Evolutionary conservation across 257 asterid species (phyloP), one percentile per base, ranked within the genome.

Genomic region (Solanum chilense): DNA sequence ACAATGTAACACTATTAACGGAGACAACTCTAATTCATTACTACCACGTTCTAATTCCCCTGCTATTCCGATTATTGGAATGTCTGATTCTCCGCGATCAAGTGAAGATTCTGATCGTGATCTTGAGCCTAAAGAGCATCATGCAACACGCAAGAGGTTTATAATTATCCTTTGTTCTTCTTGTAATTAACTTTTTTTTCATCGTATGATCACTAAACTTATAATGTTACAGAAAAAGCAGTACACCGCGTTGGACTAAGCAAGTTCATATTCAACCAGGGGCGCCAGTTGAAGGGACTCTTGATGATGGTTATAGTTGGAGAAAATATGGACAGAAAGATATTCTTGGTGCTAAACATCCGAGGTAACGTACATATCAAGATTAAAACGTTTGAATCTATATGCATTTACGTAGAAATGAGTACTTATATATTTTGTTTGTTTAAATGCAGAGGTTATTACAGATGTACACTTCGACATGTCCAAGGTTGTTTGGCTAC

Each of bases 251-350:
- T 18, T 93, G 95, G 96, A 92, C 94, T 18, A 81, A 91, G 82
- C 93, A 90, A 83, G 91, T 95, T 13, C 92, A 89, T 60, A 89
- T 93, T 85, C n/a, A 85, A 77, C 88, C 90, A 23, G 94, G 89
- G 86, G 76, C 66, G 13, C 95, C 94, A 77, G 45, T 91, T 27
- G 98, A 95, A 88, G 95, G 95, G 16, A 92, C 90, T 45, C 91
- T 92, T 3, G 98, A 92, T 45, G 98, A 96, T 71, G 98, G 98
- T 73, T 92, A 86, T 70, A 87, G 88, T 80, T 96, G 99, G 99
- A 93, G 98, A 68, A 96, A 96, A 88, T 96, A 96, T 56, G 99
- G 99, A 12, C 98, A 96, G 87, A 96, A 96, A 88, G 98, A 95
- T 86, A 96, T 96, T 84, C 96, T 93, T 81, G 95, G 99, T 86